Percentiles rank a stretch among this genome's conserved stretches.
phyloP scores from a whole-genome alignment of 108 stramenopile genomes.

The Stephanodiscus triporus region DNA sequence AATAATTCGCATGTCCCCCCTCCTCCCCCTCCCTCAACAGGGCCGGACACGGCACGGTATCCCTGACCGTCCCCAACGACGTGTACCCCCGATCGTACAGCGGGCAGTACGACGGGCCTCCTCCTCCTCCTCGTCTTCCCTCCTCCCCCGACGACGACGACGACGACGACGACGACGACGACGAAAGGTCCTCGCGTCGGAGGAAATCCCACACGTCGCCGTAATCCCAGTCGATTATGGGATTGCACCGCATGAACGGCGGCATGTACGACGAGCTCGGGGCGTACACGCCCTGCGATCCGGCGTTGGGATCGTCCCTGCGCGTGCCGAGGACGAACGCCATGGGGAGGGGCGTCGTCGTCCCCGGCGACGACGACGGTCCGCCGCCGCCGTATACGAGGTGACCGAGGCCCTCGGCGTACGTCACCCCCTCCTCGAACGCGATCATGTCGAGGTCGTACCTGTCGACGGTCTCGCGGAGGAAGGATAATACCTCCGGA shows the following conservation, averaged over 20 bases:
- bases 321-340: conserved; percentile 97
- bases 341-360: conserved; percentile 37
- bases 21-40: conserved; percentile 50
- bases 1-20: conserved; percentile 64
- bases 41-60: conserved; percentile 93
- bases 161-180: too few relatives aligned
- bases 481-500: conserved; percentile 63
- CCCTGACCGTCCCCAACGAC: conserved; percentile 88
- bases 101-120: conserved; percentile 88
- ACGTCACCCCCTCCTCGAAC: conserved; percentile 70
- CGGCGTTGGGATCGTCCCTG: conserved; percentile 93
- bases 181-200: too few relatives aligned
- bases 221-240: conserved; percentile 92
- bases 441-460: conserved; percentile 92
- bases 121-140: too few relatives aligned
- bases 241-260: conserved; percentile 97
- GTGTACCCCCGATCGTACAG: conserved; percentile 98
- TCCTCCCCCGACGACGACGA: too few relatives aligned
- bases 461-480: conserved; percentile 64
- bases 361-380: neutral
- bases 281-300: conserved; percentile 72
- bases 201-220: conserved; percentile 95
- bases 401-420: conserved; percentile 65
- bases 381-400: conserved; percentile 56
- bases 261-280: conserved; percentile 94